phyloP scores from a whole-genome alignment of 169 alveolate genomes.

The Babesia gibsoni region DNA sequence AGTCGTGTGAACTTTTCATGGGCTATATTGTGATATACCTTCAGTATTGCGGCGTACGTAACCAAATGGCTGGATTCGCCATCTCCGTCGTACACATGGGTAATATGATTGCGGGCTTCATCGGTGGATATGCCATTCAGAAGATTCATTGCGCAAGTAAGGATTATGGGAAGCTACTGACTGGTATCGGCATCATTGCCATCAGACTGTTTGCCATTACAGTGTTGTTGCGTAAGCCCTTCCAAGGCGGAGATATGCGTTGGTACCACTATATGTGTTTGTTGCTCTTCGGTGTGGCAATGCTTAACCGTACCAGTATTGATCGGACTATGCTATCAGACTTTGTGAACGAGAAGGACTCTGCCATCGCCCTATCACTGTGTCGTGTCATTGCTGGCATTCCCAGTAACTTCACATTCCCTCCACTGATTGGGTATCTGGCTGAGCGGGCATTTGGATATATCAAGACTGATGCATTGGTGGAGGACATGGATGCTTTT shows the following conservation, averaged over 20 bases:
- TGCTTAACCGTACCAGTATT: slow-evolving; percentile 87
- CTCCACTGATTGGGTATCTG: slow-evolving; percentile 84
- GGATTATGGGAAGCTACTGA: slow-evolving; percentile 83
- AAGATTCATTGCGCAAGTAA: slow-evolving; percentile 72
- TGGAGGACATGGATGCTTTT: background rate
- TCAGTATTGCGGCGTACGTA: slow-evolving; percentile 85
- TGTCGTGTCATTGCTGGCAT: slow-evolving; percentile 84
- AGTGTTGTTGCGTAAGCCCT: slow-evolving; percentile 67
- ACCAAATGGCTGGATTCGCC: slow-evolving; percentile 81
- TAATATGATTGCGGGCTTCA: slow-evolving; percentile 85
- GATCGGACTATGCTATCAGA: slow-evolving; percentile 87
- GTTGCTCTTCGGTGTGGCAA: slow-evolving; percentile 80
- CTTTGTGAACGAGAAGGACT: slow-evolving; percentile 83
- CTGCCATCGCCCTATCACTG: slow-evolving; percentile 83
- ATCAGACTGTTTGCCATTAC: slow-evolving; percentile 69
- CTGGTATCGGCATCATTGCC: slow-evolving; percentile 75
- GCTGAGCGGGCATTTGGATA: slow-evolving; percentile 83
- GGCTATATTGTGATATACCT: slow-evolving; percentile 84
- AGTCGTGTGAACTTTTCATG: slow-evolving; percentile 86
- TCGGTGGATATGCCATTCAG: slow-evolving; percentile 86
- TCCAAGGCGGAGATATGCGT: slow-evolving; percentile 56
- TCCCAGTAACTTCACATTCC: slow-evolving; percentile 82
- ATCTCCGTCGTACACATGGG: slow-evolving; percentile 82
- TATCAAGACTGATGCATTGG: background rate
- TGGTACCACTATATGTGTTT: slow-evolving; percentile 59